Conservation (phyloP, 2,329 filamentous ascomycete genomes). For the Fusarium veterinarium region DNA sequence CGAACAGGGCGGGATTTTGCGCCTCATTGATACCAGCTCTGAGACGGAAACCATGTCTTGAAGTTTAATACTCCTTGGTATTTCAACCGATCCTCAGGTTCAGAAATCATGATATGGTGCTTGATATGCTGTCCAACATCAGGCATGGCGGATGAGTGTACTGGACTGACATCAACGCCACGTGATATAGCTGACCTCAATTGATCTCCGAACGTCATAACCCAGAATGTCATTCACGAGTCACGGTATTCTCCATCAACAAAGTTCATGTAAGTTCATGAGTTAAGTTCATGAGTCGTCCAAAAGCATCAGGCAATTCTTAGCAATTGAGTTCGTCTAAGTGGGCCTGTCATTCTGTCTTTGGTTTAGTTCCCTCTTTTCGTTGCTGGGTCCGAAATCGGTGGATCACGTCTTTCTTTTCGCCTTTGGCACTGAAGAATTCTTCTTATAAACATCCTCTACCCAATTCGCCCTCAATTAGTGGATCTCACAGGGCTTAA, state of each 20-base stretch:
- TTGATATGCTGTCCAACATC: background rate
- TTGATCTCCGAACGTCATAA: background rate
- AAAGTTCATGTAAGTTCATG: background rate
- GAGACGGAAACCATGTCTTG: background rate
- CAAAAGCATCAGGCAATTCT: background rate
- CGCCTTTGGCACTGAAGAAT: slow-evolving; percentile 14
- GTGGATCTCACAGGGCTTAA: slow-evolving; percentile 21
- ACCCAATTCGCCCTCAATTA: slow-evolving; percentile 6
- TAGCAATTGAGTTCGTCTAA: background rate
- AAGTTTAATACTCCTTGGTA: background rate
- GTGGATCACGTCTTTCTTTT: slow-evolving; percentile 12
- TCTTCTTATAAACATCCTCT: slow-evolving; percentile 15
- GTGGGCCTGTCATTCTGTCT: slow-evolving; percentile 5
- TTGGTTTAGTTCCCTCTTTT: background rate
- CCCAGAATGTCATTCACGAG: background rate
- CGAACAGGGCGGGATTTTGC: background rate
- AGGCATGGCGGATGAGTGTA: background rate
- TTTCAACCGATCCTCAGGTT: background rate
- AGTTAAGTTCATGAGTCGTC: background rate
- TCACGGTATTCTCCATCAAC: background rate
- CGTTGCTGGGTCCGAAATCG: slow-evolving; percentile 21
- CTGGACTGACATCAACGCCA: background rate
- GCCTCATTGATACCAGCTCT: background rate
- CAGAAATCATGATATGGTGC: background rate
- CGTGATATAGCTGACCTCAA: background rate